A percentile compares a stretch with the other conserved stretches of the same genome.
Evolutionary conservation across 768 basidiomycete genomes (phyloP).

Genomic region (Tubosaeta sp.): DNA sequence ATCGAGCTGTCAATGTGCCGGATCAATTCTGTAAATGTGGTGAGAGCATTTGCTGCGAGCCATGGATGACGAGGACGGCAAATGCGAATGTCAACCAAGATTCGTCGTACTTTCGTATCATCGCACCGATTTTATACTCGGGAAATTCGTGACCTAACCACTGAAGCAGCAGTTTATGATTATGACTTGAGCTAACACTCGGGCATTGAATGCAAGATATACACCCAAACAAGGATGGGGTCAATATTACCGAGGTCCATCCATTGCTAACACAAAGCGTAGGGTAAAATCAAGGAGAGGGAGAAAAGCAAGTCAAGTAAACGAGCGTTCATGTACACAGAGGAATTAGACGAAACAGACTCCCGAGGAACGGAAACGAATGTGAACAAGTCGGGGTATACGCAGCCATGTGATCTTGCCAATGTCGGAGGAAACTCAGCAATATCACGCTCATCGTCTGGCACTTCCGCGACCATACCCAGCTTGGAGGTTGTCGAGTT

Average conservation of each 20-base stretch:
- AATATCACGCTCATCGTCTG: conserved; percentile 22
- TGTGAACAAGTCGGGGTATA: conserved; percentile 26
- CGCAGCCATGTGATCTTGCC: conserved; percentile 9
- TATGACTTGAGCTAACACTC: too few species aligned
- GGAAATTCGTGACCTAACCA: too few species aligned
- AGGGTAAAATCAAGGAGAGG: conserved; percentile 11
- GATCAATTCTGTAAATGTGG: too few species aligned
- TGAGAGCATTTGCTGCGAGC: too few species aligned
- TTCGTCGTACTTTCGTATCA: too few species aligned
- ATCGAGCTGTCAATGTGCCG: too few species aligned
- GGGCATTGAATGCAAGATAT: too few species aligned
- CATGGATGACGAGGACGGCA: too few species aligned
- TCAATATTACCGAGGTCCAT: not conserved
- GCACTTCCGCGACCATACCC: conserved; percentile 70
- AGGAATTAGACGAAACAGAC: conserved; percentile 4
- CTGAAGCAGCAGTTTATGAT: too few species aligned
- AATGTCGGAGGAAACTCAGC: conserved; percentile 1
- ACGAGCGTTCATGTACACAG: conserved; percentile 19
- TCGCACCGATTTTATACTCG: too few species aligned
- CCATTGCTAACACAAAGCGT: conserved; percentile 11
- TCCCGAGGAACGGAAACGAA: conserved; percentile 18
- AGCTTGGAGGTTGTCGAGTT: conserved; percentile 85
- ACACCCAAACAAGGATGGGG: too few species aligned
- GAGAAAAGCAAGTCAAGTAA: conserved; percentile 10
- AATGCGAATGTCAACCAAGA: too few species aligned